Evolutionary conservation across 495 filamentous ascomycete species (phyloP), one percentile per base, ranked within the genome.

Genomic region (Thozetella sp.): DNA sequence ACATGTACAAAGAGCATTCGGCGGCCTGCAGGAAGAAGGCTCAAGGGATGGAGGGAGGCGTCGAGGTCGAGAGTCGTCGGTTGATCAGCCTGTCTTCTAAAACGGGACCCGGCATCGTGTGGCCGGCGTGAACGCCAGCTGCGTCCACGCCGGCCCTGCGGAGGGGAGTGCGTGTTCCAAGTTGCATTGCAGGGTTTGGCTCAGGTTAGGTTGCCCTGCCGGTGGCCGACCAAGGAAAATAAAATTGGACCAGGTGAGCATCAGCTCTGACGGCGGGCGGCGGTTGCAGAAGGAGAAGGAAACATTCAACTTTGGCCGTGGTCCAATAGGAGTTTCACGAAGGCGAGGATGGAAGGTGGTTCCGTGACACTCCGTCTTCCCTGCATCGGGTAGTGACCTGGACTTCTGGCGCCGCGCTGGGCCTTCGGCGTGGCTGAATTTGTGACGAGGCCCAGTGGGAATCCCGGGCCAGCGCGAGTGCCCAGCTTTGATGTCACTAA

Each of bases 291-390:
- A 37, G 20, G 43, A 48, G n/a, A 4, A 48, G 4, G 43, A 19
- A 48, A 48, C n/a, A 48, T 48, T 48, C 43, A 48, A 48, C n/a
- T 10, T 48, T 48, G n/a, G 43, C 20, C n/a, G 43, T 48, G 43
- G 43, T 3, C 43, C 43, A 48, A 48, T 48, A 15, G 43, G 43
- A 48, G 43, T 48, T 48, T 48, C 43, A 48, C 43, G 10, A 48
- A 15, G 20, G 43, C n/a, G 9, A 48, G 43, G 11, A 48, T 48
- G 43, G 43, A 48, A 48, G n/a, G 43, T 20, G 43, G 11, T 19
- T 9, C 43, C 43, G 43, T 48, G 43, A 20, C 43, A 48, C 11
- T 20, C n/a, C 43, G 43, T n/a, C 20, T n/a, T 4, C 43, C 4
- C 43, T 48, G 43, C 43, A 48, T 48, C 20, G 9, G n/a, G 43